Percentiles rank a stretch among this genome's conserved stretches.
These are phyloP conservation scores for Leonotis leonurus DNA, from an alignment of 257 asterid species.

Conservation along the genomic window DNA sequence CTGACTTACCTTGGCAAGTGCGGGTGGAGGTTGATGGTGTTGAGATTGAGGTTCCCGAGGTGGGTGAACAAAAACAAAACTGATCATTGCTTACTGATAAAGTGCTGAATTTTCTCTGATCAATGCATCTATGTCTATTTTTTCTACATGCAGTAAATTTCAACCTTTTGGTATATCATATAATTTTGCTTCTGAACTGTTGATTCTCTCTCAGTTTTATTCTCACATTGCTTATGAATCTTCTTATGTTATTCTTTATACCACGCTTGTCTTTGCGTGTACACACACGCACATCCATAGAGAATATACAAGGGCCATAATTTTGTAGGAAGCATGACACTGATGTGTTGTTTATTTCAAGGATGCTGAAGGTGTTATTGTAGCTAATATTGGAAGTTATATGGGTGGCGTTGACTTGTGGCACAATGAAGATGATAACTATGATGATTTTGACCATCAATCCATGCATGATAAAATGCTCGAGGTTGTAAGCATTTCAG, in stretches of 20 bases:
- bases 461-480: conserved; percentile 97
- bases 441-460: conserved; percentile 85
- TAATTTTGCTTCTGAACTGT: neutral
- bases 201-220: neutral
- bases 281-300: neutral
- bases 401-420: conserved; percentile 99
- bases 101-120: neutral
- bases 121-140: neutral
- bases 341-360: conserved; percentile 17
- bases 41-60: conserved; percentile 98
- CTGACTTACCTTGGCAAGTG: conserved; percentile 89
- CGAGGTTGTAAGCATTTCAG: conserved; percentile 95
- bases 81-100: neutral
- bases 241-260: neutral
- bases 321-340: conserved; percentile 8
- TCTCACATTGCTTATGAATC: neutral
- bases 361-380: conserved; percentile 97
- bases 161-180: neutral
- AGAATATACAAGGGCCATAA: neutral
- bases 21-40: conserved; percentile 93
- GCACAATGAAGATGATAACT: conserved; percentile 91
- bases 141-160: neutral
- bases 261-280: neutral
- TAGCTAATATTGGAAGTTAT: conserved; percentile 91
- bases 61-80: conserved; percentile 15